These are phyloP conservation scores for Vigna nakashimae DNA, from an alignment of 306 rosid species.

Conservation along the genomic window DNA sequence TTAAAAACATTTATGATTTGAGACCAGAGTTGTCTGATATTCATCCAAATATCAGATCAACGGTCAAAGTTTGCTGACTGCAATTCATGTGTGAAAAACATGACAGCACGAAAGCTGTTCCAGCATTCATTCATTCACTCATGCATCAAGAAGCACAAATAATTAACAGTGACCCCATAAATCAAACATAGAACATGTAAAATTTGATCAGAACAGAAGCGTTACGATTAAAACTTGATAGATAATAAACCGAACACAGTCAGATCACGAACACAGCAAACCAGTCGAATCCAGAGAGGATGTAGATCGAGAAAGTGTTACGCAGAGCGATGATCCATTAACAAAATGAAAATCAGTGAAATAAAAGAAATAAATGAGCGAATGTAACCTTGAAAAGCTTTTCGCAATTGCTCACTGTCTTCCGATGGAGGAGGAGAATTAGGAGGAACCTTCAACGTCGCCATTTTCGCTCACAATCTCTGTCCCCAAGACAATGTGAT, in stretches of 20 bases:
- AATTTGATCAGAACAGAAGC: slow-evolving; percentile 16
- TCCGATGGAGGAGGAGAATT: slow-evolving; percentile 74
- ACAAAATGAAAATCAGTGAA: neutral
- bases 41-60: neutral
- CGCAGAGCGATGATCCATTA: slow-evolving; percentile 16
- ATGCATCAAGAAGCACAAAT: neutral
- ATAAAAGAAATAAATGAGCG: neutral
- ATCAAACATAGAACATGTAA: neutral
- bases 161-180: neutral
- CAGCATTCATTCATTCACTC: neutral
- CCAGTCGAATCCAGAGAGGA: neutral
- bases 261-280: slow-evolving; percentile 17
- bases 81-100: neutral
- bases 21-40: neutral
- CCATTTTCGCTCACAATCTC: slow-evolving; percentile 55
- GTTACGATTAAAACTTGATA: neutral
- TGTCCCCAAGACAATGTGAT: neutral
- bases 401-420: slow-evolving; percentile 80
- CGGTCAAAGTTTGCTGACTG: neutral
- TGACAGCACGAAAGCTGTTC: neutral
- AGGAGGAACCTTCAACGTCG: slow-evolving; percentile 68
- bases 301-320: slow-evolving; percentile 24
- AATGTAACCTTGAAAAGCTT: slow-evolving; percentile 79
- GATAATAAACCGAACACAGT: neutral
- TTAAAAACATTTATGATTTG: neutral